These are phyloP conservation scores for Termitomyces sp. DNA, from an alignment of 768 basidiomycete species.

Conservation along the genomic window DNA sequence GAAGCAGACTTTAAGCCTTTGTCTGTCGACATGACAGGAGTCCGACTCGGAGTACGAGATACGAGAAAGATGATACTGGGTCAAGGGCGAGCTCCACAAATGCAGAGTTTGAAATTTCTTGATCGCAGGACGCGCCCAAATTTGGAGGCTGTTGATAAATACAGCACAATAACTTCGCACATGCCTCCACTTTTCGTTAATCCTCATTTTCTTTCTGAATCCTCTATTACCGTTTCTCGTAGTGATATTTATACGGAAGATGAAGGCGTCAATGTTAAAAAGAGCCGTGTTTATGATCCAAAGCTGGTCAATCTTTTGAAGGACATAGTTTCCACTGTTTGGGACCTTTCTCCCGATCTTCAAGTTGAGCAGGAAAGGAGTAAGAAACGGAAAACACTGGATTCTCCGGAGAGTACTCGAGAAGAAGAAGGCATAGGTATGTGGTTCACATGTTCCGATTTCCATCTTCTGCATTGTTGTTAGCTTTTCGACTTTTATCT, in stretches of 20 bases:
- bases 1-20: conserved; percentile 9
- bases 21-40: conserved; percentile 13
- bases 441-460: background rate
- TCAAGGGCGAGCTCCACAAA: background rate
- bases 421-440: conserved; percentile 2
- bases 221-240: conserved; percentile 29
- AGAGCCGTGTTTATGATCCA: conserved; percentile 5
- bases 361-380: background rate
- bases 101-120: conserved; percentile 10
- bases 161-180: conserved; percentile 9
- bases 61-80: background rate
- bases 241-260: conserved; percentile 18
- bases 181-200: conserved; percentile 37
- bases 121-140: conserved; percentile 11
- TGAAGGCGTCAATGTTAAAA: conserved; percentile 1
- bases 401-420: background rate
- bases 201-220: conserved; percentile 34
- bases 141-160: conserved; percentile 11
- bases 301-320: conserved; percentile 14
- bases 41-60: background rate
- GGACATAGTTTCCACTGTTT: conserved; percentile 11
- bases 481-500: conserved; percentile 49
- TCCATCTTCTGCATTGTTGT: background rate
- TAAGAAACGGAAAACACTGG: conserved; percentile 9
- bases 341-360: conserved; percentile 1